phyloP scores from a whole-genome alignment of 1,284 basidiomycete genomes.

The Naganishia cerealis region DNA sequence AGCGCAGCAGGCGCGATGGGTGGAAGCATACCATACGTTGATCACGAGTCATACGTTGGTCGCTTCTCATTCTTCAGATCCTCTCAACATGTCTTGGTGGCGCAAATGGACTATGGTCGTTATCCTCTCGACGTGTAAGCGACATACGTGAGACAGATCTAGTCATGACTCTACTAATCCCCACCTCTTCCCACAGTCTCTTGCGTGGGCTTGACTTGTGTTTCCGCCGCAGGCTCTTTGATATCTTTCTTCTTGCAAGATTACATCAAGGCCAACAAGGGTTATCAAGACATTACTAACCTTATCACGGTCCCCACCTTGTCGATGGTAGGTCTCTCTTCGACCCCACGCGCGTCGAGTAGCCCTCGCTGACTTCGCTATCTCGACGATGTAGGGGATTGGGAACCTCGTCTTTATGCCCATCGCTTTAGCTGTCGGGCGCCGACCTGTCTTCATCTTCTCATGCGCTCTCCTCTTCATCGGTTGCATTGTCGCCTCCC shows the following conservation, averaged over 20 bases:
- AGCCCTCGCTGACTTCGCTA: background rate
- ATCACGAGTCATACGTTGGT: background rate
- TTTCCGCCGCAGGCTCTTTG: conserved; percentile 22
- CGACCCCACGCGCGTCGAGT: background rate
- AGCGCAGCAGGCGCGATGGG: background rate
- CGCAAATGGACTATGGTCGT: conserved; percentile 17
- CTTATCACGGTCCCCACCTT: conserved; percentile 24
- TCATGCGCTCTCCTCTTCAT: conserved; percentile 18
- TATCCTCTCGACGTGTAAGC: conserved; percentile 16
- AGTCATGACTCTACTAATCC: background rate
- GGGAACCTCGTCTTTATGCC: conserved; percentile 23
- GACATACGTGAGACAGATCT: background rate
- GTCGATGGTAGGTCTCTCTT: conserved; percentile 11
- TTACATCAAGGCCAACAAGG: conserved; percentile 26
- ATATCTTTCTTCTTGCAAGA: conserved; percentile 27
- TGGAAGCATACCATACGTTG: background rate
- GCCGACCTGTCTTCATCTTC: conserved; percentile 19
- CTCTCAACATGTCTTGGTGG: conserved; percentile 21
- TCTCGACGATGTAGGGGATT: conserved; percentile 2
- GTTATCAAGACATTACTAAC: conserved; percentile 21
- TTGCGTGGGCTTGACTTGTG: conserved; percentile 20
- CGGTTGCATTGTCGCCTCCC: conserved; percentile 11
- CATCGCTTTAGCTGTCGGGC: conserved; percentile 12
- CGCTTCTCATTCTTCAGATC: background rate
- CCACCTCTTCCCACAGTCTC: conserved; percentile 5